These are phyloP conservation scores for Monilinia fructicola DNA, from an alignment of 2,329 filamentous ascomycete genomes.

Conservation along the genomic window DNA sequence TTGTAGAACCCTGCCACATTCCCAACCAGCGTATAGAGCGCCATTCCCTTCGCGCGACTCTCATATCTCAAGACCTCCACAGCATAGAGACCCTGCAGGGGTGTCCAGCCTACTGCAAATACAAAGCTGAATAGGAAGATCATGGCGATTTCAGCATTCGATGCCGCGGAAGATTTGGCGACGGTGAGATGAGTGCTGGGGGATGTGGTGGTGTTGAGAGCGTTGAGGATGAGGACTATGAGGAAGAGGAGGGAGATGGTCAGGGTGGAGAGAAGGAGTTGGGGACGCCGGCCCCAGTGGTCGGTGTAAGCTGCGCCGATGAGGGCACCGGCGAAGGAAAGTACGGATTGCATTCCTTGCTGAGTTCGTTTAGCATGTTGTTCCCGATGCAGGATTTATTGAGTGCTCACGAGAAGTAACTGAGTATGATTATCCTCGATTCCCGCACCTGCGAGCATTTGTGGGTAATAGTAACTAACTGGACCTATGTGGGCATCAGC, in stretches of 20 bases:
- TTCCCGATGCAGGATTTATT: rapidly evolving
- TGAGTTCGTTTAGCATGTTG: background rate
- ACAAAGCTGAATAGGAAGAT: slow-evolving; percentile 55
- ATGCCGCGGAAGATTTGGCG: slow-evolving; percentile 37
- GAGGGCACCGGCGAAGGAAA: slow-evolving; percentile 43
- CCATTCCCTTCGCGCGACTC: slow-evolving; percentile 22
- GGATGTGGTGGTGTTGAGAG: slow-evolving; percentile 48
- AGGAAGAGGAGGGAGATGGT: slow-evolving; percentile 18
- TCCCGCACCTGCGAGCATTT: slow-evolving; percentile 34
- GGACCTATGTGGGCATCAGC: background rate
- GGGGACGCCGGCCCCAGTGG: slow-evolving; percentile 38
- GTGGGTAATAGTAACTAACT: slow-evolving; percentile 32
- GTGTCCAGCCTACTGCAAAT: slow-evolving; percentile 53
- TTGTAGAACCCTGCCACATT: slow-evolving; percentile 23
- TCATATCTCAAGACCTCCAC: slow-evolving; percentile 45
- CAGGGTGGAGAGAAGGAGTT: slow-evolving; percentile 49
- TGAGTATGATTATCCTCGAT: slow-evolving; percentile 45
- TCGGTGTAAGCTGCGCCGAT: slow-evolving; percentile 32
- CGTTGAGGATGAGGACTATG: slow-evolving; percentile 43
- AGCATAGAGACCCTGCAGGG: slow-evolving; percentile 51
- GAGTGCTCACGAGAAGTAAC: slow-evolving; percentile 34
- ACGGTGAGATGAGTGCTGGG: background rate
- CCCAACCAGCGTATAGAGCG: slow-evolving; percentile 14
- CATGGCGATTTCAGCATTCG: slow-evolving; percentile 50
- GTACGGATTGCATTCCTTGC: slow-evolving; percentile 43